Evolutionary conservation across 371 early-diverging fungal genomes (phyloP).

Genomic region (Conidiobolus incongruus): DNA sequence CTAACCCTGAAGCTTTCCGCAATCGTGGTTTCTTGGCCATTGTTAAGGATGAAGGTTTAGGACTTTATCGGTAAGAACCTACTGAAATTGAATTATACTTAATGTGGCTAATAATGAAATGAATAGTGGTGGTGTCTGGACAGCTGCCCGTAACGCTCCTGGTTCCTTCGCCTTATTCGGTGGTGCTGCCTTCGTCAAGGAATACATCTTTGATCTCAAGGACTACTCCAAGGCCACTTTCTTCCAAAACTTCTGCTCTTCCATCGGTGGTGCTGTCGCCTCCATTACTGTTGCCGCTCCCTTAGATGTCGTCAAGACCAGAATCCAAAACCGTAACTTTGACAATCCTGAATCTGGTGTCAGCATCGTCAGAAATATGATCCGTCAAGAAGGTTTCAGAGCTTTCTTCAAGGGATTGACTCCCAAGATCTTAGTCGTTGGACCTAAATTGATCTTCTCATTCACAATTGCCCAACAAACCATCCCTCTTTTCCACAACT

Average conservation of each 20-base stretch:
- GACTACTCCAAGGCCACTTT: constrained; percentile 89
- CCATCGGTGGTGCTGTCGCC: constrained; percentile 88
- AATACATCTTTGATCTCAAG: constrained; percentile 61
- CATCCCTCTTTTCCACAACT: constrained; percentile 56
- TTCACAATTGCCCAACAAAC: constrained; percentile 91
- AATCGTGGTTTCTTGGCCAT: constrained; percentile 66
- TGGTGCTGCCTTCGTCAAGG: constrained; percentile 86
- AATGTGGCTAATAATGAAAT: too few relatives aligned
- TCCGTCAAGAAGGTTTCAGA: constrained; percentile 76
- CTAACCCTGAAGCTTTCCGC: constrained; percentile 71
- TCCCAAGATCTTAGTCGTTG: constrained; percentile 87
- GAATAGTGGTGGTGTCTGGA: constrained; percentile 83
- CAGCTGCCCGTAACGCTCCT: constrained; percentile 93
- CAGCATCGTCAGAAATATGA: constrained; percentile 63
- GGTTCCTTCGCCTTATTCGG: constrained; percentile 95
- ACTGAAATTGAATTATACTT: background rate
- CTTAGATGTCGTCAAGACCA: constrained; percentile 94
- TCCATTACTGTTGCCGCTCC: constrained; percentile 90
- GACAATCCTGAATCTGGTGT: constrained; percentile 74
- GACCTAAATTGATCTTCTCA: constrained; percentile 92
- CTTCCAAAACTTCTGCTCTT: constrained; percentile 88
- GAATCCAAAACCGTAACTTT: constrained; percentile 83
- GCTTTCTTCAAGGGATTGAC: constrained; percentile 95
- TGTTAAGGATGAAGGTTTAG: constrained; percentile 74
- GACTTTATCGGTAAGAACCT: constrained; percentile 53